Evolutionary conservation across 805 yeast genomes (phyloP), one percentile per base, ranked within the genome.

Genomic region (Starmerella bacillaris): DNA sequence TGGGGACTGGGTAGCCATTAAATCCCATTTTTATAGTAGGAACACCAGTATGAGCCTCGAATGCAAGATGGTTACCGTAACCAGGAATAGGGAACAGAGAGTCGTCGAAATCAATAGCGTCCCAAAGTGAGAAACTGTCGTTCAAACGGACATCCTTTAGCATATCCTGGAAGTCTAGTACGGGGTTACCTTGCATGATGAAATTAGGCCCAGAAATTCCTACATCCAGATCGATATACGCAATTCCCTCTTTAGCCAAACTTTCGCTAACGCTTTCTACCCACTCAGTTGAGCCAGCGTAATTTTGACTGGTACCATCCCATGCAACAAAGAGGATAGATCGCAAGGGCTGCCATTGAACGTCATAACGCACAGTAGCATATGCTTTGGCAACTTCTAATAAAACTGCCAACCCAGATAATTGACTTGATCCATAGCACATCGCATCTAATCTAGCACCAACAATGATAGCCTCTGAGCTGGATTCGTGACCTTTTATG

Each of bases 271-370:
- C 65, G 24, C 62, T 58, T 45, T 76, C 78, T 5, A 74, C 63
- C 66, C 84, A 72, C 48, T 77, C 86, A 0, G 83, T 65, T n/a
- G 79, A 64, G 0, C 96, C 96, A 0, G 89, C 93, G 44, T 65
- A 58, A 51, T 83, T 83, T 48, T 76, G 82, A 41, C 74, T 72
- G 0, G 77, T 60, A 1, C 78, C 94, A 47, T 84, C 92, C 60
- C 78, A 82, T 1, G 93, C 78, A 0, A 72, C 70, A 57, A 84
- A 83, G 49, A 75, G 74, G 11, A 84, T 73, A 3, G 84, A 65
- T 52, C 96, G 67, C 27, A 82, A 54, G 0, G 96, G 95, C 31
- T 63, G 60, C 95, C 95, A 84, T 40, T 73, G 70, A 46, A 65
- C 66, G 24, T 72, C 61, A 35, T 70, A 62, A 39, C 68, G 72